Evolutionary conservation across 2,329 filamentous ascomycete species (phyloP).

Genomic region (Xylaria sp.): DNA sequence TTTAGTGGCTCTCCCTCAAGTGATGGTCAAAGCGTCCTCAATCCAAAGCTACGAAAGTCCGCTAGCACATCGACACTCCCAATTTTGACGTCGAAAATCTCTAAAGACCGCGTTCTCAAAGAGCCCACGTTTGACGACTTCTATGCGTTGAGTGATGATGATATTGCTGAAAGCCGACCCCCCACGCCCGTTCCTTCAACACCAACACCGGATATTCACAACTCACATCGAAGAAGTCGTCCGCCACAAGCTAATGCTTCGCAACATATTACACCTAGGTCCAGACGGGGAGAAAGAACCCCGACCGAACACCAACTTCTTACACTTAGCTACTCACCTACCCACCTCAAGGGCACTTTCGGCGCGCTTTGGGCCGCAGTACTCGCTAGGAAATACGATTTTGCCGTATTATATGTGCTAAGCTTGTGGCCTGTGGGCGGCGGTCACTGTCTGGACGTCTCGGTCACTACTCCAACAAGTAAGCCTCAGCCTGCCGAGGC

Average conservation of each 20-base stretch:
- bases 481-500: neutral
- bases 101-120: slow-evolving; percentile 53
- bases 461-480: slow-evolving; percentile 11
- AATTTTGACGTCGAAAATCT: slow-evolving; percentile 36
- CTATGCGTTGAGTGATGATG: slow-evolving; percentile 64
- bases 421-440: slow-evolving; percentile 63
- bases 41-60: slow-evolving; percentile 43
- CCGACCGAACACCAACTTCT: slow-evolving; percentile 51
- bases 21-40: slow-evolving; percentile 29
- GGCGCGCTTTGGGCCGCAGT: slow-evolving; percentile 65
- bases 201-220: slow-evolving; percentile 42
- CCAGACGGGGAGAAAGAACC: slow-evolving; percentile 40
- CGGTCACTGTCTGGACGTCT: slow-evolving; percentile 35
- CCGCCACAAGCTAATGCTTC: slow-evolving; percentile 16
- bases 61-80: slow-evolving; percentile 47
- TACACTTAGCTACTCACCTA: slow-evolving; percentile 57
- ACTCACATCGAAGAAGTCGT: slow-evolving; percentile 7
- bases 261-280: slow-evolving; percentile 30
- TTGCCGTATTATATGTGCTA: slow-evolving; percentile 68
- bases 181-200: slow-evolving; percentile 43
- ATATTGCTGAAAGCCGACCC: slow-evolving; percentile 61
- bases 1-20: neutral
- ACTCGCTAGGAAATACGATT: slow-evolving; percentile 65
- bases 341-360: slow-evolving; percentile 56
- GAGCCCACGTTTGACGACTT: slow-evolving; percentile 66